A percentile compares a stretch with the other conserved stretches of the same genome.
These are phyloP conservation scores for Pelargonium citronellum DNA, from an alignment of 441 rosid genomes.

Conservation along the genomic window DNA sequence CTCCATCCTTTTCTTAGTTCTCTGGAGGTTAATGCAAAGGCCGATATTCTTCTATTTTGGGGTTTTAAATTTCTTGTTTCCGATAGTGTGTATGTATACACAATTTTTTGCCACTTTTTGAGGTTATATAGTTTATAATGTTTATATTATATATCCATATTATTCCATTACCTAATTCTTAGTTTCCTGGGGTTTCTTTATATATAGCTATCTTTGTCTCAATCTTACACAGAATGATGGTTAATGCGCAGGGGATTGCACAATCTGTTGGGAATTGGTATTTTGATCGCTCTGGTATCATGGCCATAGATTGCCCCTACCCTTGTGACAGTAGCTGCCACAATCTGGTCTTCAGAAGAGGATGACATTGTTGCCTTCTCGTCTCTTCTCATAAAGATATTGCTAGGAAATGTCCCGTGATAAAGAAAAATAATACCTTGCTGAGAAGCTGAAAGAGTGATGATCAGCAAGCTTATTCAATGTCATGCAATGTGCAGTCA, in stretches of 20 bases:
- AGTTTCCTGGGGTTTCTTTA: background rate
- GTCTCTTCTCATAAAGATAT: background rate
- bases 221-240: constrained; percentile 1
- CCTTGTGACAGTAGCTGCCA: constrained; percentile 12
- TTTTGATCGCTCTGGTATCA: constrained; percentile 58
- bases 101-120: too few relatives aligned
- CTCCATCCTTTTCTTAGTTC: background rate
- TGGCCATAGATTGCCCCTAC: constrained; percentile 64
- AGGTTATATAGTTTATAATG: too few relatives aligned
- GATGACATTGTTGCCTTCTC: constrained; percentile 1
- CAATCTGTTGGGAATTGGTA: constrained; percentile 98
- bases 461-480: constrained; percentile 7
- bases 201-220: constrained; percentile 31
- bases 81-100: too few relatives aligned
- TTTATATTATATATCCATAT: background rate
- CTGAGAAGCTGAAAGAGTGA: constrained; percentile 6
- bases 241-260: constrained; percentile 66
- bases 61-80: too few relatives aligned
- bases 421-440: constrained; percentile 6
- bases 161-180: constrained; percentile 1
- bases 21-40: background rate
- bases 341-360: constrained; percentile 34
- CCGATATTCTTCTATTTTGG: too few relatives aligned
- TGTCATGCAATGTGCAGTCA: background rate
- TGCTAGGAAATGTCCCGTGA: background rate